phyloP scores from a whole-genome alignment of 768 basidiomycete genomes.

The Trametes punicea region DNA sequence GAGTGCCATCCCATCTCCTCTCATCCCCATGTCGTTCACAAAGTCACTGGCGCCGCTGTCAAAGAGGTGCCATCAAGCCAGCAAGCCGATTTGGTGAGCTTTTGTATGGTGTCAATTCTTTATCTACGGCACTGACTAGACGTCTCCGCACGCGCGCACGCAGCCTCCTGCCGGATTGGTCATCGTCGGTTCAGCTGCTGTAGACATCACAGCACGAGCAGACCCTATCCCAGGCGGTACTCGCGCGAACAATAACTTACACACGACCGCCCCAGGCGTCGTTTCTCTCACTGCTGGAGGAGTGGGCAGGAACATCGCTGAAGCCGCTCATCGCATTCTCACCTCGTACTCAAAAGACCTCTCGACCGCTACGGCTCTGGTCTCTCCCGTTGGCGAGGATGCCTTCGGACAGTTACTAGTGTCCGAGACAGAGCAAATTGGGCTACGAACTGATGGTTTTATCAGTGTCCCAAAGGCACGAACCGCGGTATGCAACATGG shows the following conservation, averaged over 20 bases:
- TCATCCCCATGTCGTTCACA: slow-evolving; percentile 3
- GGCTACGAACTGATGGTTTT: slow-evolving; percentile 83
- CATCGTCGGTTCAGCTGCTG: slow-evolving; percentile 82
- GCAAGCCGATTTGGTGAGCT: not conserved
- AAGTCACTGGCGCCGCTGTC: not conserved
- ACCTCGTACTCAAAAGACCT: slow-evolving; percentile 27
- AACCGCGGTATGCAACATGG: slow-evolving; percentile 86
- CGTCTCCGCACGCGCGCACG: too few species aligned
- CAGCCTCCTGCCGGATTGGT: slow-evolving; percentile 47
- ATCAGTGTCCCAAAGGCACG: slow-evolving; percentile 38
- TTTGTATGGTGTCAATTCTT: not conserved
- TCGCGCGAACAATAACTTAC: slow-evolving; percentile 37
- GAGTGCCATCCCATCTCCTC: not conserved
- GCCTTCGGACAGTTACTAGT: slow-evolving; percentile 66
- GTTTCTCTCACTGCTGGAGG: slow-evolving; percentile 78
- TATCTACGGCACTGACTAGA: too few species aligned
- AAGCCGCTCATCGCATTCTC: slow-evolving; percentile 74
- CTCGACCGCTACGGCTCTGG: slow-evolving; percentile 47
- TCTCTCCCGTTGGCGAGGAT: slow-evolving; percentile 78
- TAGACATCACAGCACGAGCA: slow-evolving; percentile 76
- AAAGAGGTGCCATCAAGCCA: not conserved
- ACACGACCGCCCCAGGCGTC: slow-evolving; percentile 78
- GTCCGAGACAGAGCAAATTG: slow-evolving; percentile 52
- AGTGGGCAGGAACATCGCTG: slow-evolving; percentile 93
- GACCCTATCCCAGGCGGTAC: slow-evolving; percentile 25